phyloP scores from a whole-genome alignment of 2,329 filamentous ascomycete species.

The Diaporthe velutina region DNA sequence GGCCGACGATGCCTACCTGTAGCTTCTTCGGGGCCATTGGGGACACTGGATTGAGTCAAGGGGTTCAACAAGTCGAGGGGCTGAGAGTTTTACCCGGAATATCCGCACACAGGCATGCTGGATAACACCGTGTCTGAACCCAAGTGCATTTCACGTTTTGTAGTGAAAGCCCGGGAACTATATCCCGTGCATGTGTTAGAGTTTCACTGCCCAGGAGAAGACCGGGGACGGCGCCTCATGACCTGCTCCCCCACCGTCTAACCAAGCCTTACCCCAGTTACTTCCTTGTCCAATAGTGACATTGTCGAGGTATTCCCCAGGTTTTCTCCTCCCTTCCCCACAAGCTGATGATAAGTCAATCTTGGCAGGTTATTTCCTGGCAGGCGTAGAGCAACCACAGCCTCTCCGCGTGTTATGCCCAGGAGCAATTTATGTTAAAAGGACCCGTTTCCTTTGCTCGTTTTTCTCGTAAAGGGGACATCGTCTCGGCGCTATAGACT shows the following conservation, averaged over 20 bases:
- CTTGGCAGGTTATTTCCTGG: background rate
- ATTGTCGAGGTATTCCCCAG: background rate
- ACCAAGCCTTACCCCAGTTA: background rate
- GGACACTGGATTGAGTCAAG: background rate
- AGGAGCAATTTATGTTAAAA: background rate
- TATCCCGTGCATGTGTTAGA: background rate
- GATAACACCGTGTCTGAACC: background rate
- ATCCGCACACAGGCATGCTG: no score
- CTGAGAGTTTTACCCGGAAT: background rate
- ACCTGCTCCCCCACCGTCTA: background rate
- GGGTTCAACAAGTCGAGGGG: background rate
- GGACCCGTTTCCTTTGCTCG: background rate
- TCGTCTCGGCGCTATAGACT: background rate
- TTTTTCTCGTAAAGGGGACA: background rate
- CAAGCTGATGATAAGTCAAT: background rate
- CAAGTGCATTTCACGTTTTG: background rate
- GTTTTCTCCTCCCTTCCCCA: background rate
- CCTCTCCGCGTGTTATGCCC: background rate
- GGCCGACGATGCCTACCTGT: slow-evolving; percentile 60
- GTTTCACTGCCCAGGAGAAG: background rate
- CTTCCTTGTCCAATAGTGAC: background rate
- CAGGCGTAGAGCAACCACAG: background rate
- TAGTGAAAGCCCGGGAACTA: background rate
- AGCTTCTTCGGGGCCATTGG: slow-evolving; percentile 41
- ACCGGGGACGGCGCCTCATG: background rate